Base-by-base conservation (phyloP, 345 rosid species). In the Murraya koenigii region DNA sequence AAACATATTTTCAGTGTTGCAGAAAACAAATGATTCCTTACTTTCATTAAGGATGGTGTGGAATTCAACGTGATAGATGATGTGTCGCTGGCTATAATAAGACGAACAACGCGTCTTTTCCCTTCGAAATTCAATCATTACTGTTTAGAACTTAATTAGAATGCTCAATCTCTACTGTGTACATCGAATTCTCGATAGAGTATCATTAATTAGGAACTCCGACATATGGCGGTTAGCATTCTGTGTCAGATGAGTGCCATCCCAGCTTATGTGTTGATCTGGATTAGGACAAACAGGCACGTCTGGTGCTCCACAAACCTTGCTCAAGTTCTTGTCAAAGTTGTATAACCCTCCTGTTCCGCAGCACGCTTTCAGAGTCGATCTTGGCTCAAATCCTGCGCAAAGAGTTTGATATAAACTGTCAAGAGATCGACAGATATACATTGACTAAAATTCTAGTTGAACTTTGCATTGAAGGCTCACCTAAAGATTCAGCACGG, bases 211-310 rank as follows among this genome's bases (percentile, higher is more conserved):
- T 44, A 61, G 58, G 52, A 67, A 60, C 28, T 69, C 38, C 5
- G 82, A 59, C 23, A 80, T 75, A 23, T 1, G 64, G 39, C 20
- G 70, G 64, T 80, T 66, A 1, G 66, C 78, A 8, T 32, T 56
- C 55, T 80, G 78, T 0, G 82, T 80, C n/a, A 75, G 66, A 54
- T 80, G 82, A 33, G 75, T 19, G 35, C 82, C 82, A 28, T 80
- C 82, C 82, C 82, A 80, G 63, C 75, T 75, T 32, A 80, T 75
- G 75, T 39, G 52, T 55, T 1, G 4, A 9, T 62, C 49, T 2
- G 82, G 82, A 44, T 75, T 60, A 6, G 75, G 75, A 52, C 82
- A 75, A 61, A 70, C 78, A 0, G 26, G 41, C 47, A 80, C 71
- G 1, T 65, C 71, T 0, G 63, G 25, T 1, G 70, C 68, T 80